phyloP scores from a whole-genome alignment of 2,329 filamentous ascomycete species.

The Penicillium sp. region DNA sequence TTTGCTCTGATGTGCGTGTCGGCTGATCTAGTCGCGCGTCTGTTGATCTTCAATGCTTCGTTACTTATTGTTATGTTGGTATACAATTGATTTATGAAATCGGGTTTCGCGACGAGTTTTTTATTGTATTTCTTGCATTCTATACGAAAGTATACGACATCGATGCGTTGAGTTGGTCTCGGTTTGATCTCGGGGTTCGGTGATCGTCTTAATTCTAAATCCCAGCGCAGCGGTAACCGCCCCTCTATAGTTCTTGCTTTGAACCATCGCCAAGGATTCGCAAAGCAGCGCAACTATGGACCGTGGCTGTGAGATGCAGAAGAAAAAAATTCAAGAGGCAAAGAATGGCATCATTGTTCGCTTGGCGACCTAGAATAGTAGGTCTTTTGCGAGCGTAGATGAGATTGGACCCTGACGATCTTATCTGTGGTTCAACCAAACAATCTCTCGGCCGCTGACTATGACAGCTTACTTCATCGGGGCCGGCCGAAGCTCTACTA shows the following conservation, averaged over 20 bases:
- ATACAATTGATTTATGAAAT: background rate
- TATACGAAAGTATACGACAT: too few species aligned
- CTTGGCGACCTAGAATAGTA: background rate
- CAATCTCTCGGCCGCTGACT: background rate
- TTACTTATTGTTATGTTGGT: too few species aligned
- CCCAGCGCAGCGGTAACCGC: background rate
- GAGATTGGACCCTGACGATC: background rate
- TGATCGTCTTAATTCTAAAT: background rate
- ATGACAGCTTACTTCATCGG: background rate
- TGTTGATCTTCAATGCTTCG: background rate
- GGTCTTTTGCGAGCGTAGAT: background rate
- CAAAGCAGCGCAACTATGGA: background rate
- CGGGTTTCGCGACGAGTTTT: background rate
- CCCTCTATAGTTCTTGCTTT: background rate
- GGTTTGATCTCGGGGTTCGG: background rate
- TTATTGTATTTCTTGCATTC: too few species aligned
- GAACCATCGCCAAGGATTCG: background rate
- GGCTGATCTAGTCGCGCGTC: background rate
- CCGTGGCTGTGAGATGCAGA: background rate
- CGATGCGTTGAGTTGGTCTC: background rate
- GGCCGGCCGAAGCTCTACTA: background rate
- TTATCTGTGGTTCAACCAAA: background rate
- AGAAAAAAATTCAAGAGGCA: background rate
- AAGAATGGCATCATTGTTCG: background rate
- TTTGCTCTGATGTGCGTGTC: background rate